Evolutionary conservation across 352 stramenopile genomes (phyloP).

Genomic region (Blastocystis sp.): DNA sequence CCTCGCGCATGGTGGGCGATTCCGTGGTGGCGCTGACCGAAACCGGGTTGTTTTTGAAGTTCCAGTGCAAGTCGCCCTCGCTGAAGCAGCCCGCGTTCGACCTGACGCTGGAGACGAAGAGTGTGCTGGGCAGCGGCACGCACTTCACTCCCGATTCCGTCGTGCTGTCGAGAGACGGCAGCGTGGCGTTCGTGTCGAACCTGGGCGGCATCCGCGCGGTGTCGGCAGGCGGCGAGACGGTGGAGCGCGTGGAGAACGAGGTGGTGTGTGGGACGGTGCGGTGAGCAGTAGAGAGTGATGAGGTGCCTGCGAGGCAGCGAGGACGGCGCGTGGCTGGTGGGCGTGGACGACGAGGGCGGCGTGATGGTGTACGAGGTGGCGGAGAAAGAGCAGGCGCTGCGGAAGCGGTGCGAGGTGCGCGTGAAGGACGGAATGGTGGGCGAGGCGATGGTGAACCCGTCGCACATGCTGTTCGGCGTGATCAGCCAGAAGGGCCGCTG

Average conservation of each 20-base stretch:
- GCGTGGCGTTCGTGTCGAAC: not conserved
- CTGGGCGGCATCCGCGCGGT: not conserved
- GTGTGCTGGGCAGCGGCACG: not conserved
- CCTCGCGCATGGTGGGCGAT: not conserved
- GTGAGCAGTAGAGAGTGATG: not conserved
- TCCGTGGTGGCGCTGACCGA: not conserved
- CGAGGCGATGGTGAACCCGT: not conserved
- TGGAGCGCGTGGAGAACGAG: not conserved
- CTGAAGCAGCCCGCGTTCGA: not conserved
- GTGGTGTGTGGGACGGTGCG: not conserved
- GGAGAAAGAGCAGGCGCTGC: not conserved
- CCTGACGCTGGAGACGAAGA: not conserved
- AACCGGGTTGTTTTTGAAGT: not conserved
- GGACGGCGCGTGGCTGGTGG: not conserved
- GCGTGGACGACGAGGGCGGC: not conserved
- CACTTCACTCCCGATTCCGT: not conserved
- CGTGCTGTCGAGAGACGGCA: not conserved
- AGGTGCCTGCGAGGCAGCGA: not conserved
- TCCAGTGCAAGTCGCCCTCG: not conserved
- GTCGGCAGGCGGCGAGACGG: not conserved
- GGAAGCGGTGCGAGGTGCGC: not conserved
- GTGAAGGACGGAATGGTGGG: not conserved
- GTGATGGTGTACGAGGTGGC: not conserved
- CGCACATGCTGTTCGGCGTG: not conserved
- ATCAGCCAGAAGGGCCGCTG: not conserved